Percentiles rank a stretch among this genome's conserved stretches.
phyloP scores from a whole-genome alignment of 352 stramenopile genomes.

The Phytophthora rubi region DNA sequence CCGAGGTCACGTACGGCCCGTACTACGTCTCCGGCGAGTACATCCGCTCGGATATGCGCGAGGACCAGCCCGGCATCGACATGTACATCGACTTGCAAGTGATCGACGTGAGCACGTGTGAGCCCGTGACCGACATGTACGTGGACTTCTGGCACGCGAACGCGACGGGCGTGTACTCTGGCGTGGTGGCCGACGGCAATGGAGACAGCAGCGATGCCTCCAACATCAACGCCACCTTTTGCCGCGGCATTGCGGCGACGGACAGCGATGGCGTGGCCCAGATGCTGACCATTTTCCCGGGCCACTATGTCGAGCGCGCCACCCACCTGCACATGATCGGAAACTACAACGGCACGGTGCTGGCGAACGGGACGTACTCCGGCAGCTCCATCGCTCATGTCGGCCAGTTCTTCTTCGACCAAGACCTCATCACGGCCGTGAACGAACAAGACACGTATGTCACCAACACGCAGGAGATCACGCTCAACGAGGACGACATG shows the following conservation, averaged over 20 bases:
- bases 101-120: constrained; percentile 34
- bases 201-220: constrained; percentile 35
- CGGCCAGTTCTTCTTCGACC: constrained; percentile 39
- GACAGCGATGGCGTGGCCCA: constrained; percentile 29
- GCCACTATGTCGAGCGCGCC: constrained; percentile 33
- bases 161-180: constrained; percentile 38
- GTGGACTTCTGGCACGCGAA: constrained; percentile 43
- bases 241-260: constrained; percentile 30
- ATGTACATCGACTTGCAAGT: constrained; percentile 37
- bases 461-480: constrained; percentile 36
- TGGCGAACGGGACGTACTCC: constrained; percentile 29
- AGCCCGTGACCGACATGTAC: constrained; percentile 34
- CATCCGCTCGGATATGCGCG: constrained; percentile 32
- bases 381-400: constrained; percentile 23
- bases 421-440: constrained; percentile 35
- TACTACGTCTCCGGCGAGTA: constrained; percentile 38
- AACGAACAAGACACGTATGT: constrained; percentile 33
- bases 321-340: constrained; percentile 39
- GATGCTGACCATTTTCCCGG: constrained; percentile 33
- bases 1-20: constrained; percentile 36
- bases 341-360: constrained; percentile 28
- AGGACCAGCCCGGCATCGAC: constrained; percentile 26
- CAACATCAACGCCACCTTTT: constrained; percentile 37
- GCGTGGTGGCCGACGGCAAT: constrained; percentile 31
- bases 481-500: constrained; percentile 32